Base-by-base conservation (phyloP, 257 asterid species). In the Nicotiana otophora region DNA sequence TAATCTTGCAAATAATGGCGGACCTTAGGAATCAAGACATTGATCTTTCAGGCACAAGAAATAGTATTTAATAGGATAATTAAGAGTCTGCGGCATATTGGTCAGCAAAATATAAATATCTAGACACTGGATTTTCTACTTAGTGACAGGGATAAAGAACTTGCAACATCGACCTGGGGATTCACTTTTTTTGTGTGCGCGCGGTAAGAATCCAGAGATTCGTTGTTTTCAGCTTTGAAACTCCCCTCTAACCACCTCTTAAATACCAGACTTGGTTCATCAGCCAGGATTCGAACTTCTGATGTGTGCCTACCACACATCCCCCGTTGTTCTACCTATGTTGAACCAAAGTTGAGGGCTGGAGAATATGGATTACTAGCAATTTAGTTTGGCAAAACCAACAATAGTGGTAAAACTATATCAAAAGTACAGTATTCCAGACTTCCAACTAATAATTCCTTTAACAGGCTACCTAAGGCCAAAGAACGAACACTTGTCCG, bases 1-100 rank as follows among this genome's bases (percentile, higher is more conserved):
- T 20, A 75, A 15, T 51, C 63, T 75, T 74, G 63, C 62, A 74
- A 28, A 15, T 26, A 48, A 28, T 72, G 36, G 78, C 36, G 6
- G 34, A 46, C 78, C 78, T 72, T 34, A 72, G 34, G 78, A n/a
- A 72, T 46, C 78, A 42, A 11, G 23, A 46, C 20, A 46, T 72
- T 23, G 78, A 46, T 46, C 78, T 46, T 72, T 72, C 78, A 72
- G 23, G 78, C 61, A 72, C 78, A 72, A 46, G 33, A 72, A 46
- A 72, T 31, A 72, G 36, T 72, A 72, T 72, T 42, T 11, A 72
- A 74, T 74, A 74, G 39, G 39, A 74, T 4, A 51, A 74, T 26
- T 12, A 74, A 74, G 42, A 14, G 42, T 74, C 23, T 74, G 42
- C 62, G 51, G 62, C 80, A 26, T 74, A 74, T 53, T 74, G 34